Evolutionary conservation across 2,329 filamentous ascomycete genomes (phyloP), one percentile per base, ranked within the genome.

Genomic region (Stemphylium vesicarium): DNA sequence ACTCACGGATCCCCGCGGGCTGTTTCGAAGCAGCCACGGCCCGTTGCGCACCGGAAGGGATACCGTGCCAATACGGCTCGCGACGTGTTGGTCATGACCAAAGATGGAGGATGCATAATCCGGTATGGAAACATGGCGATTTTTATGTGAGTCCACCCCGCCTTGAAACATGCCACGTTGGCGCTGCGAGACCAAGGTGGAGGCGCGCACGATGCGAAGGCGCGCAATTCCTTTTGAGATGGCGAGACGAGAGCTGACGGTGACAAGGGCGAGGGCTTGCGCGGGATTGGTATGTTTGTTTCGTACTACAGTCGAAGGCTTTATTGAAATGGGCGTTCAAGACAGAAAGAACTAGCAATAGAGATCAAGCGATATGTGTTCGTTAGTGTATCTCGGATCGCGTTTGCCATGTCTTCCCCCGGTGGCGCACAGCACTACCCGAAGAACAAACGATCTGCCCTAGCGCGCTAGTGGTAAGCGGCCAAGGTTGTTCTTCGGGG

Each of bases 21-120:
- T 15, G 40, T 52, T 55, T 53, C 50, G 57, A 50, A 38, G 37
- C 16, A 29, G 37, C 44, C 50, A 39, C 53, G 49, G 47, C 22
- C 45, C 50, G 53, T 50, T 32, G 49, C 35, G 42, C 42, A 38
- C 42, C 38, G 39, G 36, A 38, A n/a, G 22, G 20, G 35, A 49
- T 11, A 22, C 45, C 29, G 45, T 11, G 7, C 33, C 18, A 41
- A 32, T 8, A 8, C 35, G 22, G 49, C 24, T 24, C 41, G 32
- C 35, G 11, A 20, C 32, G 36, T 7, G 26, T 50, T 18, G 38
- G 31, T 31, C 37, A 36, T 20, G 16, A 50, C 31, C 45, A 38
- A 16, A 4, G 10, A 29, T 29, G 26, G 26, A 29, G 26, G 10
- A 29, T 29, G 26, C 26, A 29, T 29, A 29, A 29, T 29, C 26